phyloP scores from a whole-genome alignment of 495 filamentous ascomycete genomes.

The Corynascus novoguineensis region DNA sequence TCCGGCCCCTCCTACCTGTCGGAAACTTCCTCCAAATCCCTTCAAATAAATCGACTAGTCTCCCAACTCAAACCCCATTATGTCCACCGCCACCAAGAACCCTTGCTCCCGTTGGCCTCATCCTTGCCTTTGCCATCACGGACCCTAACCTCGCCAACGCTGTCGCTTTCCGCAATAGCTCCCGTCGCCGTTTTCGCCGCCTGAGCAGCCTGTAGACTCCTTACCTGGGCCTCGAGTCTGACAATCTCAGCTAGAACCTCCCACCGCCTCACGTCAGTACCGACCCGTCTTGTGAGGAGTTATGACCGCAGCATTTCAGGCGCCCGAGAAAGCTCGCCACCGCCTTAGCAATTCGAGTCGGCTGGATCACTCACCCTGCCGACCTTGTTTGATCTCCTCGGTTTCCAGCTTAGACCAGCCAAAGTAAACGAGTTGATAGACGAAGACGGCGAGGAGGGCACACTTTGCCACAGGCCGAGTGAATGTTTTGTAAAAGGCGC shows the following conservation, averaged over 20 bases:
- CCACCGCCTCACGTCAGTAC: too few species aligned
- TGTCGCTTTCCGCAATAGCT: not conserved
- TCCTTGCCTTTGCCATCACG: not conserved
- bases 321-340: too few species aligned
- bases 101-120: not conserved
- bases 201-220: conserved; percentile 9
- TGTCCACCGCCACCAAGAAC: conserved; percentile 10
- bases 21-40: not conserved
- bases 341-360: too few species aligned
- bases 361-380: conserved; percentile 37
- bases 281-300: too few species aligned
- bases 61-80: not conserved
- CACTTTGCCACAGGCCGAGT: conserved; percentile 75
- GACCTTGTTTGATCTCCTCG: conserved; percentile 61
- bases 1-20: not conserved
- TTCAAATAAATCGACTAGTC: not conserved
- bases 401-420: conserved; percentile 82
- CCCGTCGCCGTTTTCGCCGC: not conserved
- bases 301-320: too few species aligned
- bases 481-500: conserved; percentile 73
- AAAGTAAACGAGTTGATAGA: conserved; percentile 82
- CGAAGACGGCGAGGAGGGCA: conserved; percentile 78
- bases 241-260: conserved; percentile 16
- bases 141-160: not conserved
- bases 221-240: conserved; percentile 22